Percentiles rank a stretch among this genome's conserved stretches.
Evolutionary conservation across 75 land plant genomes (phyloP).

Genomic region (Sequoiadendron giganteum): DNA sequence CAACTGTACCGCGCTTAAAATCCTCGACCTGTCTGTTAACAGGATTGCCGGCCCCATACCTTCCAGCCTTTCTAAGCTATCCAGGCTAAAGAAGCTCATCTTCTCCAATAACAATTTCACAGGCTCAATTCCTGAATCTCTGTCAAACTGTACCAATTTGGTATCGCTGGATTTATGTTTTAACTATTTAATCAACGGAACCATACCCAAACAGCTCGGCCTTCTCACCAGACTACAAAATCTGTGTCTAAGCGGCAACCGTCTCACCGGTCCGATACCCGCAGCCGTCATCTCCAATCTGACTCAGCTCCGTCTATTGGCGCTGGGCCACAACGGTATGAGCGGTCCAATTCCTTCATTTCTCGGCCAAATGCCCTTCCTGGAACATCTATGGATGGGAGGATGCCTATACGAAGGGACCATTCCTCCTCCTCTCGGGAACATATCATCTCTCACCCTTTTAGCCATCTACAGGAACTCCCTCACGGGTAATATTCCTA

Average conservation of each 20-base stretch:
- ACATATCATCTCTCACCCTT: slow-evolving; percentile 25
- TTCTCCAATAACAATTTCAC: slow-evolving; percentile 12
- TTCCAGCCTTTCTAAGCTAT: not conserved
- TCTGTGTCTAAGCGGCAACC: not conserved
- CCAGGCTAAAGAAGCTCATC: not conserved
- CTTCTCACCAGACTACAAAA: not conserved
- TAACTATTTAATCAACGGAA: not conserved
- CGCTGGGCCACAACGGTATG: not conserved
- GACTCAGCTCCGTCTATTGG: not conserved
- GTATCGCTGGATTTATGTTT: too few relatives aligned
- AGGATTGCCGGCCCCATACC: slow-evolving; percentile 16
- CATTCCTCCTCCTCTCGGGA: slow-evolving; percentile 51
- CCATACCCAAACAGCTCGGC: not conserved
- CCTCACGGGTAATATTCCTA: slow-evolving; percentile 59
- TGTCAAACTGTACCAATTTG: not conserved
- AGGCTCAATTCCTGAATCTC: slow-evolving; percentile 17
- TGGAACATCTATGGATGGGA: too few relatives aligned
- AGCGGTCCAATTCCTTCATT: not conserved
- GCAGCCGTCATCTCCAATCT: not conserved
- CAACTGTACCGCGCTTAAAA: slow-evolving; percentile 11
- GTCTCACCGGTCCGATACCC: not conserved
- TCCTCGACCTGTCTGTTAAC: slow-evolving; percentile 14
- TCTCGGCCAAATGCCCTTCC: too few relatives aligned
- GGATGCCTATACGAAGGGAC: not conserved
- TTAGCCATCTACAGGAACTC: slow-evolving; percentile 47